phyloP scores from a whole-genome alignment of 768 basidiomycete species.

The Xerocomellus amylosporus region DNA sequence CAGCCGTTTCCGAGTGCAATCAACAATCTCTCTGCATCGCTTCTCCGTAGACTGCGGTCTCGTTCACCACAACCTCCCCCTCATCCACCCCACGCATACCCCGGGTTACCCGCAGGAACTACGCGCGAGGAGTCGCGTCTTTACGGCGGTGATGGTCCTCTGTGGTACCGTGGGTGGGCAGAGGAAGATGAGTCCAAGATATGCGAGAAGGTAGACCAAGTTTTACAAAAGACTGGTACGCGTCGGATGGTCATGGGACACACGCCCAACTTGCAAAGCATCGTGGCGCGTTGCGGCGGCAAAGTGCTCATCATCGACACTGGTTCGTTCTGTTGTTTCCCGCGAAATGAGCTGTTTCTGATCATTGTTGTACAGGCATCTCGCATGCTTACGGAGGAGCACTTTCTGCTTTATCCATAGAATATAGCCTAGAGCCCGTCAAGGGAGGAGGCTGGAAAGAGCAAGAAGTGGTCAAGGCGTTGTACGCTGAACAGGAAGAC shows the following conservation, averaged over 20 bases:
- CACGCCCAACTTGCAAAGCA: slow-evolving; percentile 87
- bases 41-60: slow-evolving; percentile 69
- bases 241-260: slow-evolving; percentile 95
- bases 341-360: slow-evolving; percentile 3
- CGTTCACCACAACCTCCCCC: slow-evolving; percentile 66
- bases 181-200: slow-evolving; percentile 62
- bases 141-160: slow-evolving; percentile 75
- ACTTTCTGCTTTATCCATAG: slow-evolving; percentile 82
- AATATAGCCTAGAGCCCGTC: slow-evolving; percentile 75
- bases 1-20: slow-evolving; percentile 82
- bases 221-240: slow-evolving; percentile 74
- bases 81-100: slow-evolving; percentile 76
- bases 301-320: slow-evolving; percentile 97
- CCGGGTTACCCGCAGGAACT: slow-evolving; percentile 63
- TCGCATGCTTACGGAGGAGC: slow-evolving; percentile 95
- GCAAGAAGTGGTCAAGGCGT: slow-evolving; percentile 35
- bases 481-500: slow-evolving; percentile 34
- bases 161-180: slow-evolving; percentile 97
- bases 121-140: slow-evolving; percentile 66
- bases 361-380: slow-evolving; percentile 53
- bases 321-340: slow-evolving; percentile 42
- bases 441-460: slow-evolving; percentile 35
- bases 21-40: slow-evolving; percentile 67
- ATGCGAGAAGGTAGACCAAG: slow-evolving; percentile 69
- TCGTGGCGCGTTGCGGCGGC: slow-evolving; percentile 84